Evolutionary conservation across 441 rosid genomes (phyloP).

Genomic region (Codiaeum variegatum): DNA sequence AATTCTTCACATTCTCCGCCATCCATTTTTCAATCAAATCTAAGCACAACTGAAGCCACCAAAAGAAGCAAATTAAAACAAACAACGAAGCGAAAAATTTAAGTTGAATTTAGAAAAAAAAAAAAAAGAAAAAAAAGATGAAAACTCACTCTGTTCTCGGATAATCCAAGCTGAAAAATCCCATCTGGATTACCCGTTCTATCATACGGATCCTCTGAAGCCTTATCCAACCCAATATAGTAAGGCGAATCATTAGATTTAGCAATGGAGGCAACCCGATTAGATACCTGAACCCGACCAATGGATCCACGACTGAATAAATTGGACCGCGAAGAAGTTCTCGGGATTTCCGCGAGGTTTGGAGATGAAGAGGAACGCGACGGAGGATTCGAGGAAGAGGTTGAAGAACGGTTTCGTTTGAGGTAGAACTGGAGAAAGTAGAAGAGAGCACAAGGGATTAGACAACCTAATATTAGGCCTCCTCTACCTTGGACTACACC

Average conservation of each 20-base stretch:
- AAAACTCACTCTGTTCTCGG: slow-evolving; percentile 52
- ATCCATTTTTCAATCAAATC: slow-evolving; percentile 67
- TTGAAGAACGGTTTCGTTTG: slow-evolving; percentile 55
- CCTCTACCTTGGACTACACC: slow-evolving; percentile 92
- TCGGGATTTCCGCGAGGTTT: slow-evolving; percentile 30
- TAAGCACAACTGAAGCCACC: slow-evolving; percentile 43
- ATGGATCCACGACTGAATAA: slow-evolving; percentile 49
- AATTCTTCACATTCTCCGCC: slow-evolving; percentile 41
- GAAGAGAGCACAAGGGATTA: slow-evolving; percentile 84
- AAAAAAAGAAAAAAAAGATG: slow-evolving; percentile 2
- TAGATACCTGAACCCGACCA: slow-evolving; percentile 50
- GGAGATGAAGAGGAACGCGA: slow-evolving; percentile 40
- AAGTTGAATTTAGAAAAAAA: too few relatives aligned
- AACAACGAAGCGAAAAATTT: background rate
- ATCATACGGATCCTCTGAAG: slow-evolving; percentile 57
- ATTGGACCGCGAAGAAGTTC: slow-evolving; percentile 58
- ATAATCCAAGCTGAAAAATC: slow-evolving; percentile 69
- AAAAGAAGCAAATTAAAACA: background rate
- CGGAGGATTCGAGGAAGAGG: slow-evolving; percentile 35
- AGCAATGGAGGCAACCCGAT: slow-evolving; percentile 37
- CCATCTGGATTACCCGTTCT: slow-evolving; percentile 61
- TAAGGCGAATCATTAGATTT: slow-evolving; percentile 55
- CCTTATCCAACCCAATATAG: slow-evolving; percentile 50
- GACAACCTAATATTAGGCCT: slow-evolving; percentile 75
- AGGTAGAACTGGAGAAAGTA: slow-evolving; percentile 85